Base-by-base conservation (phyloP, 768 basidiomycete species). In the Butyriboletus loyo region DNA sequence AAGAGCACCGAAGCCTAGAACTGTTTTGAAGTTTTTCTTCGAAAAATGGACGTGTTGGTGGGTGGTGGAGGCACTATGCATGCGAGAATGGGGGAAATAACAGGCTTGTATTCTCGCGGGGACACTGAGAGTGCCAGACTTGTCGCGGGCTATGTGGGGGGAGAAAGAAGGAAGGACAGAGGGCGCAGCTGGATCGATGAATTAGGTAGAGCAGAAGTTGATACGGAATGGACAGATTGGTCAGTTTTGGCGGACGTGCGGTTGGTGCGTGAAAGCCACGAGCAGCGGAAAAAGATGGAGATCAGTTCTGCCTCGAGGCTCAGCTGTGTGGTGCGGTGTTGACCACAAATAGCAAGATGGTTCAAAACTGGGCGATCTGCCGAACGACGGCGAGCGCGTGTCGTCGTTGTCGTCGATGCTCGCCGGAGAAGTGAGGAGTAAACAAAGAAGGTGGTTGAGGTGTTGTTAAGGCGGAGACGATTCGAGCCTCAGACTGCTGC, bases 11-110 rank as follows among this genome's bases (percentile, higher is more conserved):
- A 81, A 71, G 46, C 78, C 79, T 46, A 82, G 72, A 39, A 78
- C 78, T 27, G 76, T 66, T 62, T 74, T 75, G 66, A 82, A 73
- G 62, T 73, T 75, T 69, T 74, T 75, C 73, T 72, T 77, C 49
- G 72, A 66, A 31, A 70, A 60, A 52, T 66, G 61, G 64, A 62
- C 52, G 59, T 66, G 65, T 13, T 63, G 71, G 54, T 70, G 63
- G 65, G 70, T 55, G 62, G 73, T 56, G 53, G 73, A 68, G 57
- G 70, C 70, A 63, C 69, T 74, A 66, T 71, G 76, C 76, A 77
- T 78, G 53, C 76, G 75, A 73, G 50, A 60, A 51, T 30, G 53
- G 54, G 56, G 40, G 30, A 19, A 19, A 38, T 46, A 53, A 65
- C 47, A 60, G 45, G 47, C 13, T 36, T 56, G 55, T 65, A 58